Conservation (phyloP, 192 early-diverging fungal genomes). For the Backusella psychrophila region DNA sequence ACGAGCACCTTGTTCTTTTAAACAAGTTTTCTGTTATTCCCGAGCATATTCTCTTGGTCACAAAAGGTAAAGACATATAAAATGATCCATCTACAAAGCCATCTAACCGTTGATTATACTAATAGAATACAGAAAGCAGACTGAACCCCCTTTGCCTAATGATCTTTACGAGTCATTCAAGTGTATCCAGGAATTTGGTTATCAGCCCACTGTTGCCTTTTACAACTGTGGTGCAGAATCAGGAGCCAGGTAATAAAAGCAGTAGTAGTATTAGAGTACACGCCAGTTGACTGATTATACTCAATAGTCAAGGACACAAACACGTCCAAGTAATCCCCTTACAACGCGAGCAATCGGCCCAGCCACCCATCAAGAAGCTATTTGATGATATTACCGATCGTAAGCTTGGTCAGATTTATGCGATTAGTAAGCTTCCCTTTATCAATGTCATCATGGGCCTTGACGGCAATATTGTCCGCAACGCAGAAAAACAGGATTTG, state of each 20-base stretch:
- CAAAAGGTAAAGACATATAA: constrained; percentile 45
- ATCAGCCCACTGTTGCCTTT: constrained; percentile 41
- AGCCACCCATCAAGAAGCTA: constrained; percentile 42
- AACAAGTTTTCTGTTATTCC: constrained; percentile 61
- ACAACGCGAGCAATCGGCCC: background rate
- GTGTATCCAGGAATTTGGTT: constrained; percentile 33
- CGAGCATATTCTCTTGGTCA: constrained; percentile 49
- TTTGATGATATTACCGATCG: constrained; percentile 35
- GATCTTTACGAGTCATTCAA: constrained; percentile 42
- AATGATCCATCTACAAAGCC: background rate
- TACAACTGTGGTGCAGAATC: constrained; percentile 57
- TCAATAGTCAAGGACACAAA: constrained; percentile 51
- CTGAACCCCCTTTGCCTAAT: constrained; percentile 40
- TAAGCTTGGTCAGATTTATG: constrained; percentile 43
- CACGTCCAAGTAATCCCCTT: constrained; percentile 58
- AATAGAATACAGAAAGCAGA: constrained; percentile 53
- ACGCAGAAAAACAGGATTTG: constrained; percentile 8
- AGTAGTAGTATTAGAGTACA: no score
- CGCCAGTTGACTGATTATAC: background rate
- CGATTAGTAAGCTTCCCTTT: constrained; percentile 42
- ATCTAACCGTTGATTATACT: background rate
- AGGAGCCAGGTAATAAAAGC: constrained; percentile 43
- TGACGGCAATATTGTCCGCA: constrained; percentile 16
- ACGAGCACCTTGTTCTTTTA: constrained; percentile 43
- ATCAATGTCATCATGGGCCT: constrained; percentile 40